phyloP scores from a whole-genome alignment of 768 basidiomycete species.

The Russula vinacea region DNA sequence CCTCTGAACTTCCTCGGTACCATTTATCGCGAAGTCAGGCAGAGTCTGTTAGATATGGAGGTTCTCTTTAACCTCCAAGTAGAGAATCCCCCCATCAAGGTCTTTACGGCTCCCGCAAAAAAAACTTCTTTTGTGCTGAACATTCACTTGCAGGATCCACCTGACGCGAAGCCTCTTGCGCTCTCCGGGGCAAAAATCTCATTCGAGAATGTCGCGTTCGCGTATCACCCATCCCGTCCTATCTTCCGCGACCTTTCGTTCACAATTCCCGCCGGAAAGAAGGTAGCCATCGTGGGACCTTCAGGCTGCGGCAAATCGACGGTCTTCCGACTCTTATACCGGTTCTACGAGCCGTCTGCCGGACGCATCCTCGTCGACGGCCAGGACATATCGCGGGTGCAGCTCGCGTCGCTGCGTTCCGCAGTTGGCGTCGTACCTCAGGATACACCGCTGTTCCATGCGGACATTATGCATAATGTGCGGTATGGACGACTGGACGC shows the following conservation, averaged over 20 bases:
- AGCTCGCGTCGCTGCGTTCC: conserved; percentile 66
- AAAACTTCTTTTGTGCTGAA: neutral
- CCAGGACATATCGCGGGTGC: conserved; percentile 75
- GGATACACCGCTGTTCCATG: conserved; percentile 96
- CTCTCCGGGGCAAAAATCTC: conserved; percentile 83
- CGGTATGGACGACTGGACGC: conserved; percentile 88
- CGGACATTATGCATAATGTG: conserved; percentile 92
- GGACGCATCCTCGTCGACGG: conserved; percentile 86
- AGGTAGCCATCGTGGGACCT: conserved; percentile 95
- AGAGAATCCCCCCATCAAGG: conserved; percentile 69
- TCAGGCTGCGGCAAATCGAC: conserved; percentile 98
- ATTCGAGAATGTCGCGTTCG: conserved; percentile 90
- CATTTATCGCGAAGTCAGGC: conserved; percentile 94
- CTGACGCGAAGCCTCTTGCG: conserved; percentile 60
- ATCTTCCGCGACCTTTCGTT: conserved; percentile 90
- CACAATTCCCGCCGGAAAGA: conserved; percentile 92
- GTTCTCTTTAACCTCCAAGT: conserved; percentile 86
- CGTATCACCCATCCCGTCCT: conserved; percentile 85
- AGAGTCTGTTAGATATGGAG: conserved; percentile 97
- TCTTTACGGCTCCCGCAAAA: neutral
- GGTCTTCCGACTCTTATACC: conserved; percentile 87
- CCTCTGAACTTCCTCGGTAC: conserved; percentile 97
- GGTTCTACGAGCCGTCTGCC: conserved; percentile 84
- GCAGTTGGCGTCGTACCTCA: conserved; percentile 94
- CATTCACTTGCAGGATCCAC: conserved; percentile 54